A percentile compares a stretch with the other conserved stretches of the same genome.
These are phyloP conservation scores for Lactarius psammicola DNA, from an alignment of 768 basidiomycete genomes.

Conservation along the genomic window DNA sequence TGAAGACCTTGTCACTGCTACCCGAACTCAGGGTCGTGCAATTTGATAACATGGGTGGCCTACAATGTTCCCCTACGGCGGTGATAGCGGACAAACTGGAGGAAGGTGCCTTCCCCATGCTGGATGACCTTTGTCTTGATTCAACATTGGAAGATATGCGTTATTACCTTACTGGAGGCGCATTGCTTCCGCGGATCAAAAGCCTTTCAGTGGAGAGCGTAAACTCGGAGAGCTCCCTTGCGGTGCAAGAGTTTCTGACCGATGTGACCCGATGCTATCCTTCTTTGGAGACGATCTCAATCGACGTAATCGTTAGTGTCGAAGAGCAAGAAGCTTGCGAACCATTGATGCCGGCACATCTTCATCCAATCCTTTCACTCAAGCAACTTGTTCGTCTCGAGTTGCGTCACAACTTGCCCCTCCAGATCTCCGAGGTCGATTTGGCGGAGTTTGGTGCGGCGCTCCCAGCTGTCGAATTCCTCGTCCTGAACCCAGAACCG, in stretches of 20 bases:
- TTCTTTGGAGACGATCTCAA: slow-evolving; percentile 10
- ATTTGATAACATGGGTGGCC: slow-evolving; percentile 18
- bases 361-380: slow-evolving; percentile 26
- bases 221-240: slow-evolving; percentile 6
- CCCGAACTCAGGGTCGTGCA: slow-evolving; percentile 24
- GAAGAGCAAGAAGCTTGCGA: slow-evolving; percentile 14
- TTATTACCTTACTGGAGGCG: slow-evolving; percentile 22
- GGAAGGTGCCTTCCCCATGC: slow-evolving; percentile 23
- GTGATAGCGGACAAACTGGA: slow-evolving; percentile 5
- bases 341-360: slow-evolving; percentile 13
- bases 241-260: slow-evolving; percentile 19
- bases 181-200: slow-evolving; percentile 20
- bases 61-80: background rate
- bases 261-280: slow-evolving; percentile 24
- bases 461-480: slow-evolving; percentile 21
- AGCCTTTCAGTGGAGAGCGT: slow-evolving; percentile 22
- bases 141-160: slow-evolving; percentile 25
- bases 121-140: slow-evolving; percentile 26
- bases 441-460: slow-evolving; percentile 23
- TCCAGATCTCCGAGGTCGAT: slow-evolving; percentile 25
- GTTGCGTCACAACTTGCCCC: slow-evolving; percentile 28
- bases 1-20: slow-evolving; percentile 18
- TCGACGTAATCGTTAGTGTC: slow-evolving; percentile 24
- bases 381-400: slow-evolving; percentile 24
- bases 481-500: slow-evolving; percentile 27